Evolutionary conservation across 306 rosid genomes (phyloP).

Genomic region (Citrullus amarus): DNA sequence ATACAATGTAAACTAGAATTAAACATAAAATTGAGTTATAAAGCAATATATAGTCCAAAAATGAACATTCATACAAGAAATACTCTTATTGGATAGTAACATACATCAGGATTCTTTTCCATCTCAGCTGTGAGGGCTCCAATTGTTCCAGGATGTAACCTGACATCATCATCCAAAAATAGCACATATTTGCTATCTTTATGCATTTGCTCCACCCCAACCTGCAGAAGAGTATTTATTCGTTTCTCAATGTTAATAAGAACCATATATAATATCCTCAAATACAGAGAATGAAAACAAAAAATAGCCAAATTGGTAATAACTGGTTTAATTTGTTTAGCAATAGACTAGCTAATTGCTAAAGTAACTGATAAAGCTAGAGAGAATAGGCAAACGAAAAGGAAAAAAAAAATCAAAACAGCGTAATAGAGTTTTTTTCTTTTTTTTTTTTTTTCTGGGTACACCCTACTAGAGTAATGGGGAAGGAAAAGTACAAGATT

Average conservation of each 20-base stretch:
- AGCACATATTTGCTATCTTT: conserved; percentile 74
- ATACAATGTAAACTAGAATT: conserved; percentile 20
- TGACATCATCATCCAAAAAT: conserved; percentile 89
- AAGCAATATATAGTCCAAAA: background rate
- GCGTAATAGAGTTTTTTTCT: background rate
- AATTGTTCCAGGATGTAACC: conserved; percentile 94
- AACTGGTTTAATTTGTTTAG: background rate
- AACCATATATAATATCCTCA: background rate
- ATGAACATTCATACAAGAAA: conserved; percentile 2
- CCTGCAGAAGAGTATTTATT: conserved; percentile 28
- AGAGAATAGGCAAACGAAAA: background rate
- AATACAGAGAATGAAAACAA: background rate
- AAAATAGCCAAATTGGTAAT: background rate
- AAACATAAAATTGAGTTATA: conserved; percentile 9
- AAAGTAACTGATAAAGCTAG: background rate
- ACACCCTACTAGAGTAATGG: background rate
- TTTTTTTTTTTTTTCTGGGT: background rate
- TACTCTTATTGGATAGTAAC: conserved; percentile 1
- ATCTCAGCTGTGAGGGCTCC: conserved; percentile 76
- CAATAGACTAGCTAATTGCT: background rate
- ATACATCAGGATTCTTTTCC: conserved; percentile 88
- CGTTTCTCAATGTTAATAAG: background rate
- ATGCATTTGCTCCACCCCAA: conserved; percentile 89
- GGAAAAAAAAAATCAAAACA: background rate
- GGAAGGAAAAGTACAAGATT: background rate